phyloP scores from a whole-genome alignment of 164 flowering plant species.

The Echeveria elegans region DNA sequence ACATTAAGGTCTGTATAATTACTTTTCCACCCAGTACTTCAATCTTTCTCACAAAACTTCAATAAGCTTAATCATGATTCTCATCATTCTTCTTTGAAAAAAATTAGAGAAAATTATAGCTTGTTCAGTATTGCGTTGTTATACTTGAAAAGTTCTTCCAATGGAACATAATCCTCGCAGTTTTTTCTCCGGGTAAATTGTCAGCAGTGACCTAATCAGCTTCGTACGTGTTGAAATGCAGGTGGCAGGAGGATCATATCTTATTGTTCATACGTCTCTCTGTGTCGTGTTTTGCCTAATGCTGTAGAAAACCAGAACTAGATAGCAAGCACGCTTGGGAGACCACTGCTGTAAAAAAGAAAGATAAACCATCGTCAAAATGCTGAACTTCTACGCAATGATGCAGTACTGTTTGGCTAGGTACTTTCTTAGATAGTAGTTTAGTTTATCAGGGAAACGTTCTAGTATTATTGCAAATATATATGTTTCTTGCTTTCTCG shows the following conservation, averaged over 20 bases:
- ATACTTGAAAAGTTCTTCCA: background rate
- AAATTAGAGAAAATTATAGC: too few relatives aligned
- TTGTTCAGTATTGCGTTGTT: background rate
- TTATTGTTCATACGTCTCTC: background rate
- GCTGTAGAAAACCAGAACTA: background rate
- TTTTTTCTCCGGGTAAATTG: background rate
- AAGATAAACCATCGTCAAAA: background rate
- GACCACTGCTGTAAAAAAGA: background rate
- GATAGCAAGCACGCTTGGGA: background rate
- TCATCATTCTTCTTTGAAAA: background rate
- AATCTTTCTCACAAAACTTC: background rate
- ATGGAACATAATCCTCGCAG: background rate
- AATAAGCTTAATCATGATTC: background rate
- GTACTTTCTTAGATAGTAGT: background rate
- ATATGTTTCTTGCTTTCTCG: background rate
- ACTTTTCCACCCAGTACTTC: background rate
- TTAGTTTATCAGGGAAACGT: background rate
- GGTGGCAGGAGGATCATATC: background rate
- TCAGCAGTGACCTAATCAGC: background rate
- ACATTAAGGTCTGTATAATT: background rate
- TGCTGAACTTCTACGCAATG: background rate
- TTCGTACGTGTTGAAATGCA: background rate
- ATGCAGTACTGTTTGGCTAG: background rate
- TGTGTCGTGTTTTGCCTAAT: background rate
- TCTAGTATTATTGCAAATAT: background rate